phyloP scores from a whole-genome alignment of 306 rosid species.

The Dalbergia oliveri region DNA sequence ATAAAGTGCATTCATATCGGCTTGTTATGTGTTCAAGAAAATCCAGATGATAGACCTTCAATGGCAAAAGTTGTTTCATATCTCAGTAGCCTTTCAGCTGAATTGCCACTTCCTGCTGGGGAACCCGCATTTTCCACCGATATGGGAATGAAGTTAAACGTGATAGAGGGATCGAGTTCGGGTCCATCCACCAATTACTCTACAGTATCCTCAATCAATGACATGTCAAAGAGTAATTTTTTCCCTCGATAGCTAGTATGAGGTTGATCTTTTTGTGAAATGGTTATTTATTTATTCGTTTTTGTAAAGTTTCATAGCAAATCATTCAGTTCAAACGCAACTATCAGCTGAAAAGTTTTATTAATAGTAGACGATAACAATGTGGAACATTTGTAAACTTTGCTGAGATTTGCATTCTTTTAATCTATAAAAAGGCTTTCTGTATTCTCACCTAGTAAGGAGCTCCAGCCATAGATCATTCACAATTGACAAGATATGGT shows the following conservation, averaged over 20 bases:
- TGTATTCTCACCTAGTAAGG: too few species aligned
- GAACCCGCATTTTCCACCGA: slow-evolving; percentile 36
- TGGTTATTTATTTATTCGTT: slow-evolving; percentile 1
- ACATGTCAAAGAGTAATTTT: slow-evolving; percentile 33
- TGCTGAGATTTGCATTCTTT: too few species aligned
- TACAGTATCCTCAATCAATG: slow-evolving; percentile 35
- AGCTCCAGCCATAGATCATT: too few species aligned
- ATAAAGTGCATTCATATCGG: slow-evolving; percentile 44
- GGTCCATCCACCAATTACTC: slow-evolving; percentile 25
- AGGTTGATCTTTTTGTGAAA: not conserved
- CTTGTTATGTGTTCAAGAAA: slow-evolving; percentile 39
- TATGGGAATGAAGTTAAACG: not conserved
- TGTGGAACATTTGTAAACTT: too few species aligned
- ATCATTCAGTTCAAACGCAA: not conserved
- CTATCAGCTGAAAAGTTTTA: too few species aligned
- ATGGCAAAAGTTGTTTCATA: slow-evolving; percentile 39
- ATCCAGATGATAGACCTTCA: slow-evolving; percentile 45
- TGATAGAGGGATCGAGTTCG: slow-evolving; percentile 3
- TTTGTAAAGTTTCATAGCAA: not conserved
- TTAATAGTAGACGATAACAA: too few species aligned
- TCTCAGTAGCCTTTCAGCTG: slow-evolving; percentile 20
- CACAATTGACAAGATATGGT: too few species aligned
- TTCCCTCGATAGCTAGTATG: slow-evolving; percentile 28
- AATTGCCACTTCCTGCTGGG: slow-evolving; percentile 40
- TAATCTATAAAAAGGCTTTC: too few species aligned